phyloP scores from a whole-genome alignment of 2,329 filamentous ascomycete genomes.

The Didymella arachidicola region DNA sequence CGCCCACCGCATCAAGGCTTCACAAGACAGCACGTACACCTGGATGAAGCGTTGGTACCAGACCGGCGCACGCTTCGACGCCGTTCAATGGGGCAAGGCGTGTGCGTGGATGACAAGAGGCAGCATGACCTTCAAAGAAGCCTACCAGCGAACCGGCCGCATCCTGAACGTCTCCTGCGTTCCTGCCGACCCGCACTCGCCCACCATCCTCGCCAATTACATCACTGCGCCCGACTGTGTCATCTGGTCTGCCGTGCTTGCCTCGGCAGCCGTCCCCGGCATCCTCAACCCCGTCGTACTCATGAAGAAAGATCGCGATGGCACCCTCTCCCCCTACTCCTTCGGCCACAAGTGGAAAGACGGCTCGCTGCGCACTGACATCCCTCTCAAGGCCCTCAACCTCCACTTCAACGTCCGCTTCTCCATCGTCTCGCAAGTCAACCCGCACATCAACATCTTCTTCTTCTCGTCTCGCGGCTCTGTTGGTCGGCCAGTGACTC shows the following conservation, averaged over 20 bases:
- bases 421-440: constrained; percentile 86
- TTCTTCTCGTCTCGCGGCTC: constrained; percentile 95
- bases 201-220: constrained; percentile 92
- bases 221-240: constrained; percentile 95
- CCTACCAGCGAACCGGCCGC: constrained; percentile 90
- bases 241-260: constrained; percentile 95
- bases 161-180: constrained; percentile 97
- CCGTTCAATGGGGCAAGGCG: constrained; percentile 85
- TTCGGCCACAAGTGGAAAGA: constrained; percentile 99
- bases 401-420: constrained; percentile 99
- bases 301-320: constrained; percentile 82
- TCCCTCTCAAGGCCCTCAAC: constrained; percentile 92
- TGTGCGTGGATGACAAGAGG: constrained; percentile 91
- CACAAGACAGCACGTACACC: constrained; percentile 75
- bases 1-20: constrained; percentile 84
- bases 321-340: constrained; percentile 83
- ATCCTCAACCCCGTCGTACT: constrained; percentile 95
- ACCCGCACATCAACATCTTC: constrained; percentile 98
- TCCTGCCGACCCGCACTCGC: constrained; percentile 92
- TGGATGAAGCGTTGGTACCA: constrained; percentile 89
- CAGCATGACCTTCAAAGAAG: constrained; percentile 92
- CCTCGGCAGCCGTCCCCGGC: constrained; percentile 92
- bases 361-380: constrained; percentile 90
- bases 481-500: constrained; percentile 91
- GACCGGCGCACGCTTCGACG: constrained; percentile 93